phyloP scores from a whole-genome alignment of 2,329 filamentous ascomycete species.

The Tolypocladium sp. region DNA sequence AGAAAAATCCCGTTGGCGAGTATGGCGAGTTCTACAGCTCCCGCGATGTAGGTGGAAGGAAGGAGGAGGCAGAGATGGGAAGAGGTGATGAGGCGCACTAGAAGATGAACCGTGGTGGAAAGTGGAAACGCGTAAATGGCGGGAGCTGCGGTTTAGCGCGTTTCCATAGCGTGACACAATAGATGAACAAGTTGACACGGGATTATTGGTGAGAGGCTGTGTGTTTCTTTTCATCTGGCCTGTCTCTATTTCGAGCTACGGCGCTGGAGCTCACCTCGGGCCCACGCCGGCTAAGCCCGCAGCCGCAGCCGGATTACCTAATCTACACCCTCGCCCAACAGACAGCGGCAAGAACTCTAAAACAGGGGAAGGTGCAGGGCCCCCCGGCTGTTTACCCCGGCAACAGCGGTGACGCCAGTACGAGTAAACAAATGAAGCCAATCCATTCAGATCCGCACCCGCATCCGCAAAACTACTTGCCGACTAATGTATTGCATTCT shows the following conservation, averaged over 20 bases:
- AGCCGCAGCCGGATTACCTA: background rate
- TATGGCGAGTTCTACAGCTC: background rate
- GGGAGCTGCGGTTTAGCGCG: background rate
- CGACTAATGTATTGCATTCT: slow-evolving; percentile 28
- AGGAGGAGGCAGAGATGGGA: no score
- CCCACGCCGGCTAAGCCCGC: background rate
- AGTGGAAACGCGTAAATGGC: background rate
- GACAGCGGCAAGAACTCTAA: background rate
- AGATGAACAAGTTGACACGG: background rate
- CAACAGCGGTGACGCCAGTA: slow-evolving; percentile 20
- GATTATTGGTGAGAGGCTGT: no score
- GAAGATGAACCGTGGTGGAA: no score
- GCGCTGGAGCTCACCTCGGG: background rate
- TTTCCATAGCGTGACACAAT: background rate
- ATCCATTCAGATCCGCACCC: background rate
- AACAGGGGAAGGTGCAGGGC: background rate
- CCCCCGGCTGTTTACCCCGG: slow-evolving; percentile 20
- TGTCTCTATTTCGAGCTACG: background rate
- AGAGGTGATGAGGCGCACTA: background rate
- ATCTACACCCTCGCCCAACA: background rate
- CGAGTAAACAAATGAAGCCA: slow-evolving; percentile 23
- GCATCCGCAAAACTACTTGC: background rate
- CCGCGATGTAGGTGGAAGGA: background rate
- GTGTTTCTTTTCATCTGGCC: background rate
- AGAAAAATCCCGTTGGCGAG: background rate